Evolutionary conservation across 441 rosid species (phyloP).

Genomic region (Pelargonium australe): DNA sequence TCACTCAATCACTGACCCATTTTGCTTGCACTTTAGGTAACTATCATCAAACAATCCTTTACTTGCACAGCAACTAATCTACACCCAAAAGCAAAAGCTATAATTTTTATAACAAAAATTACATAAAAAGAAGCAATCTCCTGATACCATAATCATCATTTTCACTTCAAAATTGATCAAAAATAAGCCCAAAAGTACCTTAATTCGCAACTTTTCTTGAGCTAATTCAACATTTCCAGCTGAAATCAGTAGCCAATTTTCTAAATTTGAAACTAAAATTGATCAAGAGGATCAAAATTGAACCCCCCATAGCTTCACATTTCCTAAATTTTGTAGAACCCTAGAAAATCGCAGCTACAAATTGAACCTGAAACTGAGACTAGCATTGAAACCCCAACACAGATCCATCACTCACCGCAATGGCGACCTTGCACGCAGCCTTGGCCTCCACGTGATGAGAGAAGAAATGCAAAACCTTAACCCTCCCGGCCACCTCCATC

Average conservation of each 20-base stretch:
- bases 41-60: not conserved
- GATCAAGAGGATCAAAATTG: no score
- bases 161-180: no score
- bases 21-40: not conserved
- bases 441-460: constrained; percentile 15
- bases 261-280: no score
- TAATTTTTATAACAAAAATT: no score
- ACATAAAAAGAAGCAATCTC: not conserved
- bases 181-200: no score
- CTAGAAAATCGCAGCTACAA: not conserved
- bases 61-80: not conserved
- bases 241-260: no score
- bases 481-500: constrained; percentile 22
- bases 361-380: not conserved
- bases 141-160: not conserved
- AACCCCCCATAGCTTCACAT: not conserved
- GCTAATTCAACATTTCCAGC: no score
- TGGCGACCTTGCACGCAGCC: constrained; percentile 14
- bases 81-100: not conserved
- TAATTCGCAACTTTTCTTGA: no score
- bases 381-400: constrained; percentile 20
- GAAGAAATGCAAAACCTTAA: constrained; percentile 20
- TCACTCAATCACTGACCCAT: not conserved
- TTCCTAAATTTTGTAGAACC: not conserved
- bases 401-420: constrained; percentile 14